Conservation (phyloP, 768 basidiomycete species). For the Suillus ampliporus region DNA sequence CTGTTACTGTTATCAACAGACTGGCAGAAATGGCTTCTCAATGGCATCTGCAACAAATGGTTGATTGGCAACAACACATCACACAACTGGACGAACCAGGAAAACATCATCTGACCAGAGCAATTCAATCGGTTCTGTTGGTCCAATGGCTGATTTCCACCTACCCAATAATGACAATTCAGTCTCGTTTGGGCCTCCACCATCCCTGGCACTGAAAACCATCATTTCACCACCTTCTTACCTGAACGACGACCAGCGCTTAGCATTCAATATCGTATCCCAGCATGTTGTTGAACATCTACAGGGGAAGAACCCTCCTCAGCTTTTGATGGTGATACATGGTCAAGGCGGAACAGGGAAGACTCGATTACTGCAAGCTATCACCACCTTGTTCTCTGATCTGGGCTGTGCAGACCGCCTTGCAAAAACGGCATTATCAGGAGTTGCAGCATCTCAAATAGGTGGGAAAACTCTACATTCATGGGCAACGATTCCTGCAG, state of each 20-base stretch:
- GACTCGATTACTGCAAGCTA: slow-evolving; percentile 35
- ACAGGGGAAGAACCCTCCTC: slow-evolving; percentile 15
- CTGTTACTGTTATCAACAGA: too few relatives aligned
- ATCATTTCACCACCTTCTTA: neutral
- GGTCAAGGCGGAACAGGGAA: slow-evolving; percentile 39
- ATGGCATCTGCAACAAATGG: neutral
- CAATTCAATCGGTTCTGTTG: too few relatives aligned
- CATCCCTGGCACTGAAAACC: too few relatives aligned
- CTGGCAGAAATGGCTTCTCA: too few relatives aligned
- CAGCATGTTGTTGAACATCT: slow-evolving; percentile 35
- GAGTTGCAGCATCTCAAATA: slow-evolving; percentile 46
- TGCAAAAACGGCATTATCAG: slow-evolving; percentile 43
- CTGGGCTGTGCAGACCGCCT: slow-evolving; percentile 18
- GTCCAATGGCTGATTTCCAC: too few relatives aligned
- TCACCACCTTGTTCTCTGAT: too few relatives aligned
- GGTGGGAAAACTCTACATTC: slow-evolving; percentile 42
- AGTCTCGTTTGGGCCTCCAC: too few relatives aligned
- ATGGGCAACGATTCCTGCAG: slow-evolving; percentile 30
- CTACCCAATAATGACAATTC: too few relatives aligned
- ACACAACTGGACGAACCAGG: too few relatives aligned
- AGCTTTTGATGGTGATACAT: slow-evolving; percentile 43
- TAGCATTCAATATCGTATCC: slow-evolving; percentile 44
- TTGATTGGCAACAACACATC: too few relatives aligned
- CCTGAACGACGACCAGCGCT: neutral
- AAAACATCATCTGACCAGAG: too few relatives aligned